Evolutionary conservation across 192 early-diverging fungal genomes (phyloP), one percentile per base, ranked within the genome.

Genomic region (Obelidium mucronatum): DNA sequence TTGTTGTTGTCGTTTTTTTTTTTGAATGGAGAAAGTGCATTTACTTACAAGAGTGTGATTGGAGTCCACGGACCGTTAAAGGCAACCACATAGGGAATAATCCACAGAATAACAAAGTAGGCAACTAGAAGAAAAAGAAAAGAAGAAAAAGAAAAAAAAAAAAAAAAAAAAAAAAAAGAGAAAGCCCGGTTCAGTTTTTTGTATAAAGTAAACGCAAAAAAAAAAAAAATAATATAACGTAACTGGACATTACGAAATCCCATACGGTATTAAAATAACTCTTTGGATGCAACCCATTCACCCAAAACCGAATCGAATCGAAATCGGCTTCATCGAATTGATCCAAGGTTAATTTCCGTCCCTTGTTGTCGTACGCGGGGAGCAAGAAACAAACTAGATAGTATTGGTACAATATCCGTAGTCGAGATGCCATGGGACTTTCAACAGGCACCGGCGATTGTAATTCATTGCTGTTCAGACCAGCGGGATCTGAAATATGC

Each of bases 341-440:
- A 58, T 72, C 69, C 13, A 59, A 17, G 1, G n/a, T 58, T 4
- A 72, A 26, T 36, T 35, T 58, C 36, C 55, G 52, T 36, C 69
- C 69, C 36, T 58, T 72, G 15, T 54, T 36, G 56, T 72, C 69
- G 24, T 58, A 72, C 58, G 69, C 69, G 37, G 69, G 69, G 6
- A 72, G 24, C 52, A 72, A 59, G 34, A 72, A 72, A 19, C n/a
- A 26, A n/a, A 72, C 24, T 35, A 72, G 58, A 4, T 35, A 68
- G 26, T 19, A 19, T 26, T 52, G 67, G 30, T 64, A 64, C 17
- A 64, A 13, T 6, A 6, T 24, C 0, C 36, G 17, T 13, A 58
- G 26, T 8, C 30, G 55, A 58, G n/a, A n/a, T n/a, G n/a, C n/a
- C n/a, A n/a, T n/a, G n/a, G n/a, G n/a, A n/a, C n/a, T n/a, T n/a